Evolutionary conservation across 495 filamentous ascomycete genomes (phyloP), one percentile per base, ranked within the genome.

Genomic region (Aspergillus bridgeri): DNA sequence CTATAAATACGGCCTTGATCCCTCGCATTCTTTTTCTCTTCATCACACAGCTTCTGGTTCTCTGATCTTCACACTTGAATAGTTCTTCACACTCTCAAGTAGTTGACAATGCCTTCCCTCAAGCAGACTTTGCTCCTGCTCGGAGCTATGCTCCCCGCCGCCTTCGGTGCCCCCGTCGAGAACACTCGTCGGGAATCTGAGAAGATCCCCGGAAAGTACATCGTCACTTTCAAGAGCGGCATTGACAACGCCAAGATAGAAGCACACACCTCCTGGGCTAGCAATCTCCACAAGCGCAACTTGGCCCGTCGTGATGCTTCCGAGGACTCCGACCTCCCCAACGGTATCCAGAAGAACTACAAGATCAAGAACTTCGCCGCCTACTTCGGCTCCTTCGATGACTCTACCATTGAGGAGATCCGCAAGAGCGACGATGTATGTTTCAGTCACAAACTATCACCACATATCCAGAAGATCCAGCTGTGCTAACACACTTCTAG

Each of bases 321-420:
- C 38, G 54, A 51, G 19, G 54, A 51, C 15, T 42, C 38, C 0
- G 50, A 54, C 19, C 49, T 48, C 15, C 59, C 53, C 53, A 22
- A 51, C 48, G 90, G 90, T 49, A 74, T 94, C 55, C 90, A 92
- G 79, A 88, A 90, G 73, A 92, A 86, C 46, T 89, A 88, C 77
- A 87, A 88, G 75, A 87, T 93, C 61, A 84, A 84, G 60, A 81
- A 81, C 52, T 84, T 92, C 73, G 65, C 88, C 24, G 90, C 86
- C 54, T 94, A 94, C 70, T 81, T 88, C 11, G 90, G 91, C 54
- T 85, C 92, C 69, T 94, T 96, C 67, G 89, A 92, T 74, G 89
- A 93, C 38, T 75, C 79, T 22, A 81, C 83, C 65, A 89, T 92
- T 62, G 89, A 91, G 75, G 78, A 88, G 75, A 86, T 96, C 70